Evolutionary conservation across 192 early-diverging fungal species (phyloP).

Genomic region (Podila epicladia): DNA sequence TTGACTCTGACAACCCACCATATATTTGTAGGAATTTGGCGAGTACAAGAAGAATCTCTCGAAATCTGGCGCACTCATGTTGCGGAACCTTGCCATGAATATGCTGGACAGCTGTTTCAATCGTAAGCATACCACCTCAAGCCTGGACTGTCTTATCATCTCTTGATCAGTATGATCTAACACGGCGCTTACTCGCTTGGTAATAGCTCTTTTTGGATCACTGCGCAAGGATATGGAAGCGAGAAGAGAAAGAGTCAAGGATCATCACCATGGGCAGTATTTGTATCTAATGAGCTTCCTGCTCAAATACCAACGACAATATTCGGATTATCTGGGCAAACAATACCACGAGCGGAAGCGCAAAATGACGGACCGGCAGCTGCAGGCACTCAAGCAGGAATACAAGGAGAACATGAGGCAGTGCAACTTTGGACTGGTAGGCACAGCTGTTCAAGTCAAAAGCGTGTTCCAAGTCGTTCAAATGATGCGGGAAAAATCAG

Average conservation of each 20-base stretch:
- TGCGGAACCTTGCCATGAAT: slow-evolving; percentile 33
- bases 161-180: neutral
- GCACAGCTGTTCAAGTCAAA: slow-evolving; percentile 30
- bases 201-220: slow-evolving; percentile 45
- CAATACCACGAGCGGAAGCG: slow-evolving; percentile 22
- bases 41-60: slow-evolving; percentile 36
- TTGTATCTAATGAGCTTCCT: slow-evolving; percentile 54
- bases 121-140: slow-evolving; percentile 24
- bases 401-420: slow-evolving; percentile 10
- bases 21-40: slow-evolving; percentile 16
- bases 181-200: neutral
- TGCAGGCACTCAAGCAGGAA: slow-evolving; percentile 4
- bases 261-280: slow-evolving; percentile 48
- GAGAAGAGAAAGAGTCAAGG: slow-evolving; percentile 51
- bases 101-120: slow-evolving; percentile 59
- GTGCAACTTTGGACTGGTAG: slow-evolving; percentile 53
- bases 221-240: slow-evolving; percentile 52
- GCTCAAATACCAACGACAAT: slow-evolving; percentile 40
- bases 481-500: slow-evolving; percentile 36
- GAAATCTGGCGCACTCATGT: slow-evolving; percentile 8
- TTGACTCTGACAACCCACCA: neutral
- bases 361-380: neutral
- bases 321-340: slow-evolving; percentile 21
- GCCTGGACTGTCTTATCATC: no score
- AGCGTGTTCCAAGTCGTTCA: slow-evolving; percentile 44